Base-by-base conservation (phyloP, 139 green algal genomes). In the Astrephomene gubernaculifera region DNA sequence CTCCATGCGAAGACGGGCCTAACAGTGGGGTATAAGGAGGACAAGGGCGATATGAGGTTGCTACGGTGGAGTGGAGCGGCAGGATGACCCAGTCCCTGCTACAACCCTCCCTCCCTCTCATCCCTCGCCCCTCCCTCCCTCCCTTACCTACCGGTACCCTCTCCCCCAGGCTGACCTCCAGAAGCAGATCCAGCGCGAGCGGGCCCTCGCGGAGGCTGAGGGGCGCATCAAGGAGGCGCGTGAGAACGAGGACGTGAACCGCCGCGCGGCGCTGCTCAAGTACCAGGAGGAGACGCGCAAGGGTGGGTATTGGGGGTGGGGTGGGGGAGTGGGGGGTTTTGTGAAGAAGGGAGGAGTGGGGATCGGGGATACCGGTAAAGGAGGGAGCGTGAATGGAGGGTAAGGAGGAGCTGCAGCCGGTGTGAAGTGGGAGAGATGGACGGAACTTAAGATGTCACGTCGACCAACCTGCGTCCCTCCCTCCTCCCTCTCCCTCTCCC, bases 201-300 rank as follows among this genome's bases (percentile, higher is more conserved):
- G 93, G 82, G 95, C 95, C 8, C 88, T 99, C 63, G 96, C 96
- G 33, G 97, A 99, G 89, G 97, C 97, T 14, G 96, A 99, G 90
- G 97, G 95, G 8, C 89, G 97, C 45, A 95, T 95, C 41, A 90
- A 93, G 79, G 98, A 99, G 91, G 90, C 92, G 27, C 90, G 97
- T 2, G 91, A 95, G 82, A 99, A 99, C 87, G 97, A 99, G 89
- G 98, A 99, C 89, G 92, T 99, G 53, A 98, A 98, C 93, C 85
- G 96, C 14, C 86, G 93, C 38, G 92, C 92, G 68, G 88, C 92
- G 27, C 67, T 95, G 84, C 90, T 93, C 41, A 93, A 90, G 82
- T 92, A 92, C 87, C 89, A 92, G 71, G 89, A 91, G 73, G 89
- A 92, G 87, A 87, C 83, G 24, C 29, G 78, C 2, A 90, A 89